Evolutionary conservation across 2,329 filamentous ascomycete species (phyloP).

Genomic region (Alternaria gaisen): DNA sequence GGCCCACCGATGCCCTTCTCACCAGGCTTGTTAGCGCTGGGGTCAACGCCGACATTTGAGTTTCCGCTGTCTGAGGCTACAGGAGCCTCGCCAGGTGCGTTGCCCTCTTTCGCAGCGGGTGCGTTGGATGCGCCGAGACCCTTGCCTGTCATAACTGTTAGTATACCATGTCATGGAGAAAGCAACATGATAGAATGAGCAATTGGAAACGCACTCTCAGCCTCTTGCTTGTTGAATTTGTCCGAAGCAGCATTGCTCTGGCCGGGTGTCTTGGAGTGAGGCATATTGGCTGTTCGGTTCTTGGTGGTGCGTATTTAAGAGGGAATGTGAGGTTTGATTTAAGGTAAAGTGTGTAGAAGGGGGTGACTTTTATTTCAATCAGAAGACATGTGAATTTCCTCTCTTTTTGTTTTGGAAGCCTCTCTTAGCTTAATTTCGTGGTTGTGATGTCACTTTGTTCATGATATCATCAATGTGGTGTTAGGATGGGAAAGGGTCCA

Average conservation of each 20-base stretch:
- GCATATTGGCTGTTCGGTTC: conserved; percentile 8
- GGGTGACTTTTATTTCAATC: neutral
- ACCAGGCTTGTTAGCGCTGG: conserved; percentile 26
- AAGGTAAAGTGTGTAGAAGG: neutral
- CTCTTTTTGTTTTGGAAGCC: neutral
- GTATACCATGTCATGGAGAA: neutral
- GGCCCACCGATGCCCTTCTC: conserved; percentile 29
- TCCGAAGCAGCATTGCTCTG: conserved; percentile 29
- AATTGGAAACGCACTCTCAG: conserved; percentile 18
- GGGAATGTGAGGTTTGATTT: neutral
- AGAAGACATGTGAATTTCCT: neutral
- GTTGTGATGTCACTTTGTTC: conserved; percentile 4
- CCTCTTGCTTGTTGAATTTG: conserved; percentile 28
- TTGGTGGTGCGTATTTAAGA: neutral
- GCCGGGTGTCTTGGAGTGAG: conserved; percentile 32
- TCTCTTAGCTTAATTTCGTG: neutral
- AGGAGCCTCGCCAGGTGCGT: conserved; percentile 23
- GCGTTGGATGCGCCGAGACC: conserved; percentile 29
- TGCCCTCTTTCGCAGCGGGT: conserved; percentile 24
- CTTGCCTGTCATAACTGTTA: conserved; percentile 17
- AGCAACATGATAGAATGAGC: neutral
- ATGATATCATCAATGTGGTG: conserved; percentile 7
- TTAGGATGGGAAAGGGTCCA: conserved; percentile 1
- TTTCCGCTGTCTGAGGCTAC: conserved; percentile 29
- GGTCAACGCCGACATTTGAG: conserved; percentile 28